Base-by-base conservation (phyloP, 495 filamentous ascomycete species). In the Wilcoxina mikolae region DNA sequence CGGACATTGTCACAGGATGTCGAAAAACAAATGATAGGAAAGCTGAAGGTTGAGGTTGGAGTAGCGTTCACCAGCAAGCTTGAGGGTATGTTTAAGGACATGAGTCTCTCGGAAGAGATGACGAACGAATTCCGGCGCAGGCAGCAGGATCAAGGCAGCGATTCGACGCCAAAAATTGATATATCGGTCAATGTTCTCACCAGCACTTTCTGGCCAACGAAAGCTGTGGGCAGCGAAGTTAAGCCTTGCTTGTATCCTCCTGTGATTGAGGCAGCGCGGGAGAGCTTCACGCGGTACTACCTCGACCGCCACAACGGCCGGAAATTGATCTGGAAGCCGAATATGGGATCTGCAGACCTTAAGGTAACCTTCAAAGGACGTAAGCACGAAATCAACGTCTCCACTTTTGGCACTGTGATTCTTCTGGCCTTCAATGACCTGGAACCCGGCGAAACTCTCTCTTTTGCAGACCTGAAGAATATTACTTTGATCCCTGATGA, bases 31-130 rank as follows among this genome's bases (percentile, higher is more conserved):
- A 94, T 99, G 83, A 93, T 96, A 44, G 83, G 80, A 1, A 82
- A 90, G 55, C 93, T 99, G 85, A 95, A 94, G 71, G 75, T 88
- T 59, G 89, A 95, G 67, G 78, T 96, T 45, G 91, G 91, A 27
- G 94, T 94, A 59, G 78, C 84, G 47, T 99, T 99, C 67, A 96
- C 93, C 0, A 71, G 78, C 58, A 90, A 91, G 60, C 76, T 96
- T 23, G 91, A 99, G 65, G 79, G 87, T 51, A 99, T 99, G 91
- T 99, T 99, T 68, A 94, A 84, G 68, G 91, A 99, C 64, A 95
- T 99, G 83, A 76, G 83, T 20, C 73, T 88, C 4, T 94, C 87
- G 0, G 83, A 85, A 55, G 93, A 95, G 50, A 72, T 95, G n/a
- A 84, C 81, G 0, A 66, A 78, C 2, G 78, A 74, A 29, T 66